phyloP scores from a whole-genome alignment of 1,139 yeast species.

The Hemisphaericaspora lyxosophila region DNA sequence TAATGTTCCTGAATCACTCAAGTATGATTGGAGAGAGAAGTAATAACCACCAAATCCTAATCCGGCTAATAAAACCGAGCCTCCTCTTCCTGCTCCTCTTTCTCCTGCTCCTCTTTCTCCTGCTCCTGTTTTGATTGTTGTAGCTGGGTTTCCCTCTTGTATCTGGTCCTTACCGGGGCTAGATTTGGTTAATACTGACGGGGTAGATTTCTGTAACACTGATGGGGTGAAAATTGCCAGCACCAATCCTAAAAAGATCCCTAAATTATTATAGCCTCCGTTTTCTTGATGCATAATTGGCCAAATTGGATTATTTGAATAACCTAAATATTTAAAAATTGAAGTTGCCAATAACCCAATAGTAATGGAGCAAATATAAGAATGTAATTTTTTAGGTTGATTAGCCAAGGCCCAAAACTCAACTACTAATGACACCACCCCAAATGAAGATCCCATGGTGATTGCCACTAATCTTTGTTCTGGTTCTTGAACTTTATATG shows the following conservation, averaged over 20 bases:
- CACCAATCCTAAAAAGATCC: constrained; percentile 63
- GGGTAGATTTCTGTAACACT: constrained; percentile 15
- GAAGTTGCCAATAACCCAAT: constrained; percentile 75
- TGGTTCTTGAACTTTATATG: constrained; percentile 69
- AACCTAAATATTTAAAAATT: constrained; percentile 69
- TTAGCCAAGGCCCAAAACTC: constrained; percentile 48
- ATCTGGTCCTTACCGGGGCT: no score
- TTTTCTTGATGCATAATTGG: constrained; percentile 84
- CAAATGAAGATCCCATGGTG: constrained; percentile 67
- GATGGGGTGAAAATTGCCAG: constrained; percentile 56
- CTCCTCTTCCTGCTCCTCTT: constrained; percentile 25
- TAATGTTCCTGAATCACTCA: constrained; percentile 82
- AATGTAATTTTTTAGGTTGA: constrained; percentile 43
- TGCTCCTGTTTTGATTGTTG: constrained; percentile 1
- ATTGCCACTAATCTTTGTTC: constrained; percentile 63
- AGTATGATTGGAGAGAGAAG: constrained; percentile 69
- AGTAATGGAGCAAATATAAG: constrained; percentile 62
- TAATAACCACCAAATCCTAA: constrained; percentile 77
- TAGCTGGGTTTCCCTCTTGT: no score
- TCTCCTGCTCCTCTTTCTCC: not conserved
- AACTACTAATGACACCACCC: constrained; percentile 59
- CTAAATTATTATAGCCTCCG: constrained; percentile 83
- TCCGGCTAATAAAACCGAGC: constrained; percentile 51
- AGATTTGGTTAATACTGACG: not conserved
- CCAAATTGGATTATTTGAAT: constrained; percentile 94